Percentiles rank a stretch among this genome's conserved stretches.
These are phyloP conservation scores for Dendrobium huoshanense DNA, from an alignment of 106 monocot genomes.

Conservation along the genomic window DNA sequence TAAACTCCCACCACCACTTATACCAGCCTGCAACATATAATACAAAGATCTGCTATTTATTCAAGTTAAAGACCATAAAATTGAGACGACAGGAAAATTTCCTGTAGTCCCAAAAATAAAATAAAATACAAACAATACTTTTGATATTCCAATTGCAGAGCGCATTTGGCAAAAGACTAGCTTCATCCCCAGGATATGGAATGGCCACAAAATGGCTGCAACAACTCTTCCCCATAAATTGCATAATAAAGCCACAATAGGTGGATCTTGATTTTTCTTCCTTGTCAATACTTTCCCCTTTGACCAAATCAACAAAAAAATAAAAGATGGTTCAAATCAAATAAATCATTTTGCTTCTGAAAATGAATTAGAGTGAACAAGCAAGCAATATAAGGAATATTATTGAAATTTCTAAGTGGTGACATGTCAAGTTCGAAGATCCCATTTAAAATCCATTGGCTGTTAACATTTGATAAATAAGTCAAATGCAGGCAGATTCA, in stretches of 20 bases:
- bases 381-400: not conserved
- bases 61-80: constrained; percentile 3
- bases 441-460: not conserved
- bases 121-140: constrained; percentile 34
- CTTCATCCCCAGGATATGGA: constrained; percentile 57
- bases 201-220: constrained; percentile 70
- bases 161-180: constrained; percentile 76
- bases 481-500: not conserved
- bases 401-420: not conserved
- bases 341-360: not conserved
- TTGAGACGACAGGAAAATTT: not conserved
- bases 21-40: constrained; percentile 73
- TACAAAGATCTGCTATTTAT: constrained; percentile 25
- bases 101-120: not conserved
- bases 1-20: constrained; percentile 92
- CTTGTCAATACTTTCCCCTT: constrained; percentile 68
- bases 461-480: not conserved
- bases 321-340: not conserved
- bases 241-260: constrained; percentile 30
- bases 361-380: not conserved
- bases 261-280: constrained; percentile 19
- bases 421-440: not conserved
- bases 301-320: constrained; percentile 9
- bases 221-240: constrained; percentile 53
- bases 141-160: constrained; percentile 74